Evolutionary conservation across 1,284 basidiomycete species (phyloP).

Genomic region (Sanghuangporus weigelae): DNA sequence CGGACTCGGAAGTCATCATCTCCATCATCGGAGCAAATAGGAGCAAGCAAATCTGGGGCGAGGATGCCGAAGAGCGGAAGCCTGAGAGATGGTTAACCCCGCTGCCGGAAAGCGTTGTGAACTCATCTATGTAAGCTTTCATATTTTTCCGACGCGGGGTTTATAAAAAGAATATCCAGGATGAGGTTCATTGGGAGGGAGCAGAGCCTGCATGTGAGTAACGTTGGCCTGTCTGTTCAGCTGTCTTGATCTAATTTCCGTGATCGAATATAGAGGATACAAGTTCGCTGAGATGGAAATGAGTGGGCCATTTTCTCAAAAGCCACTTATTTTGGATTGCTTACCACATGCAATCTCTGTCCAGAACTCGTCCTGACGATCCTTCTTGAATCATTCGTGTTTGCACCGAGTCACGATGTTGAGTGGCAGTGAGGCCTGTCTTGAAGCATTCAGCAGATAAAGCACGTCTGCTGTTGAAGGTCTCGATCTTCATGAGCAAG

Average conservation of each 20-base stretch:
- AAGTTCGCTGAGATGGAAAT: slow-evolving; percentile 18
- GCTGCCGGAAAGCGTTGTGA: slow-evolving; percentile 5
- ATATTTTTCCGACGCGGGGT: neutral
- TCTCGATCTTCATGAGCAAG: neutral
- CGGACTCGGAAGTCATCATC: slow-evolving; percentile 6
- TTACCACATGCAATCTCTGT: neutral
- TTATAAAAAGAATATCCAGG: neutral
- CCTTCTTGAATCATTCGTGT: slow-evolving; percentile 12
- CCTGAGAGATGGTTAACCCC: slow-evolving; percentile 15
- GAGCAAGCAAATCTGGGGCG: slow-evolving; percentile 15
- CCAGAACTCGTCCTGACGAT: slow-evolving; percentile 11
- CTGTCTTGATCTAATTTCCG: neutral
- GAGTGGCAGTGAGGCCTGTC: slow-evolving; percentile 2
- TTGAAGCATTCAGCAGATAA: neutral
- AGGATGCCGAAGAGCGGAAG: slow-evolving; percentile 13
- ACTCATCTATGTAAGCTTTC: slow-evolving; percentile 9
- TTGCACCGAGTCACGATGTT: slow-evolving; percentile 10
- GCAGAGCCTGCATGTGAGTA: slow-evolving; percentile 16
- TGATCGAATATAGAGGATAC: slow-evolving; percentile 8
- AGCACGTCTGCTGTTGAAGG: slow-evolving; percentile 8
- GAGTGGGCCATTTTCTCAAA: slow-evolving; percentile 4
- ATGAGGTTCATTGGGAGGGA: slow-evolving; percentile 19
- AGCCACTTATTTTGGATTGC: neutral
- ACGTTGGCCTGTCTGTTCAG: neutral
- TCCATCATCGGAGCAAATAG: slow-evolving; percentile 9